Evolutionary conservation across 257 asterid genomes (phyloP), one percentile per base, ranked within the genome.

Genomic region (Solanum habrochaites): DNA sequence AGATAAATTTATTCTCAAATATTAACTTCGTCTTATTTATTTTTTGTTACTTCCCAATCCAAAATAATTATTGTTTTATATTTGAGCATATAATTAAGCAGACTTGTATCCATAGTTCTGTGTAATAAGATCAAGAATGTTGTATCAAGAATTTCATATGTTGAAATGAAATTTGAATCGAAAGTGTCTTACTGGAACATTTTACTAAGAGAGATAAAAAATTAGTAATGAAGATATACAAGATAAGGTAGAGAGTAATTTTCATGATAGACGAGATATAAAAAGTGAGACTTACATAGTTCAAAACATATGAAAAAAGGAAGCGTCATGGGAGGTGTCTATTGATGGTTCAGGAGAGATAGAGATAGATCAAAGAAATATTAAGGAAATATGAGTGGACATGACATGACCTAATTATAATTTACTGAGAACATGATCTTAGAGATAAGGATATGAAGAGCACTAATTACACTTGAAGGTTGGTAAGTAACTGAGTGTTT

Each of bases 131-230:
- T 7, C 0, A n/a, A 3, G n/a, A 58, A 12, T 58, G 29, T 60
- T 60, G n/a, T n/a, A 14, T 4, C 0, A 45, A 4, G 18, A 45
- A 3, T 45, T 14, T 23, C 0, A 23, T 23, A 62, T 2, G 2
- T 10, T 23, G 0, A 23, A 23, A 62, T 4, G 7, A 62, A 23
- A 23, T 62, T 62, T 23, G 8, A 52, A 52, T 52, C 0, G 10
- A 6, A 52, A 16, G 62, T 52, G 62, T 18, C 0, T 56, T 7
- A 56, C 7, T 18, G 62, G 0, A 56, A 7, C 11, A 56, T 11
- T 56, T 56, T 16, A 56, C 62, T 56, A 18, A 4, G 14, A 10
- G 1, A 23, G 4, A 62, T 62, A n/a, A n/a, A n/a, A 23, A 1
- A 4, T n/a, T 10, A 62, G 29, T 4, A 62, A 10, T 62, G 8